Evolutionary conservation across 225 moss, liverwort and hornwort species (phyloP).

Genomic region (Bryoerythrophyllum caledonicum): DNA sequence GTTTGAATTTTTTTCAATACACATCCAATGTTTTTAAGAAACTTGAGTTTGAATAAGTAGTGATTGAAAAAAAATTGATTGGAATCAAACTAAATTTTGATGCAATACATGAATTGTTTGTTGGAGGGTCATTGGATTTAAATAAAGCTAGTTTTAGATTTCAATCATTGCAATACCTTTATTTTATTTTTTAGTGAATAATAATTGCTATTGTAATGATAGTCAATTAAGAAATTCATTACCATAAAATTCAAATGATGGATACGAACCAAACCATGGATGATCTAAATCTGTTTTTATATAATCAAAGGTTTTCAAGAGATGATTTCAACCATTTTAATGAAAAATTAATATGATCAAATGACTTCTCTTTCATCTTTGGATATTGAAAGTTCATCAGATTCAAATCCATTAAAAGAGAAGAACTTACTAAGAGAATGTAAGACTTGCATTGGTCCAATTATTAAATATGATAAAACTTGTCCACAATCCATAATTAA

Average conservation of each 20-base stretch:
- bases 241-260: not conserved
- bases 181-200: too few species aligned
- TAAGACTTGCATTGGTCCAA: not conserved
- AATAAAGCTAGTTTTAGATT: accelerated
- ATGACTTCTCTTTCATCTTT: constrained; percentile 22
- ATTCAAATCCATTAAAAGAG: not conserved
- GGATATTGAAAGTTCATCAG: not conserved
- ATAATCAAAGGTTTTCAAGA: not conserved
- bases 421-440: not conserved
- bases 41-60: not conserved
- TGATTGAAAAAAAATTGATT: not conserved
- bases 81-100: too few species aligned
- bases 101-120: not conserved
- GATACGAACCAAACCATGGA: not conserved
- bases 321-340: accelerated
- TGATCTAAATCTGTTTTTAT: accelerated
- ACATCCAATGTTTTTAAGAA: too few species aligned
- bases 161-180: not conserved
- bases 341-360: not conserved
- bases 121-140: not conserved
- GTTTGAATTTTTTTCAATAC: not conserved
- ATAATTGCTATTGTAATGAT: accelerated
- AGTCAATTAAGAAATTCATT: too few species aligned
- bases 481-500: not conserved
- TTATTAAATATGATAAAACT: constrained; percentile 5